phyloP scores from a whole-genome alignment of 768 basidiomycete species.

The Pilatotrama ljubarskyi region DNA sequence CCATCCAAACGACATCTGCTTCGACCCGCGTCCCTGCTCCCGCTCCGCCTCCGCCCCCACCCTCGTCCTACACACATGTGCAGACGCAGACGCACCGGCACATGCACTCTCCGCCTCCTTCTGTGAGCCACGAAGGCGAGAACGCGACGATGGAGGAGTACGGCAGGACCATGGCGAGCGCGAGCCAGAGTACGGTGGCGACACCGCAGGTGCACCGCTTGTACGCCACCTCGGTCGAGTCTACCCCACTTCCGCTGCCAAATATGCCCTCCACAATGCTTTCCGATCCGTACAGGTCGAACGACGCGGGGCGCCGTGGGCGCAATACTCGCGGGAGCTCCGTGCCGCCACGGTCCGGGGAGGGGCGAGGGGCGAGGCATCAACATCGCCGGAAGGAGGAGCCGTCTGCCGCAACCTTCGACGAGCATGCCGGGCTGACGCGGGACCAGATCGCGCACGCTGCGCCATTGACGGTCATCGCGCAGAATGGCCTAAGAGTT shows the following conservation, averaged over 20 bases:
- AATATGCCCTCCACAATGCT: slow-evolving; percentile 23
- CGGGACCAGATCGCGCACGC: slow-evolving; percentile 59
- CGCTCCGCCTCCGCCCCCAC: slow-evolving; percentile 4
- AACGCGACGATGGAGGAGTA: slow-evolving; percentile 12
- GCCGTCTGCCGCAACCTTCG: slow-evolving; percentile 26
- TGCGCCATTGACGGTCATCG: slow-evolving; percentile 60
- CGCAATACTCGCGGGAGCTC: slow-evolving; percentile 2
- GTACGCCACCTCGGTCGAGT: slow-evolving; percentile 21
- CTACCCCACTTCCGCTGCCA: slow-evolving; percentile 19
- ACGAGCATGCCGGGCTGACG: slow-evolving; percentile 54
- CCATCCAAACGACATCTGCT: not conserved
- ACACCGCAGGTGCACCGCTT: slow-evolving; percentile 9
- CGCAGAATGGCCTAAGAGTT: slow-evolving; percentile 64
- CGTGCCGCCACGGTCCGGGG: not conserved
- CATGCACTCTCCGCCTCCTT: slow-evolving; percentile 8
- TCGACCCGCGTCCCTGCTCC: not conserved
- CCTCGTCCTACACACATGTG: slow-evolving; percentile 5
- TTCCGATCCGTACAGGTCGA: slow-evolving; percentile 16
- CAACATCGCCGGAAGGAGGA: not conserved
- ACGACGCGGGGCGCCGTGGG: not conserved
- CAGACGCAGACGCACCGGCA: slow-evolving; percentile 10
- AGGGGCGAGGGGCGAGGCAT: not conserved
- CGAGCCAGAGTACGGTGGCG: slow-evolving; percentile 4
- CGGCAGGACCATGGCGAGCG: slow-evolving; percentile 1
- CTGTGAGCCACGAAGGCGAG: slow-evolving; percentile 1